Evolutionary conservation across 352 stramenopile species (phyloP).

Genomic region (Thraustochytrium striatum): DNA sequence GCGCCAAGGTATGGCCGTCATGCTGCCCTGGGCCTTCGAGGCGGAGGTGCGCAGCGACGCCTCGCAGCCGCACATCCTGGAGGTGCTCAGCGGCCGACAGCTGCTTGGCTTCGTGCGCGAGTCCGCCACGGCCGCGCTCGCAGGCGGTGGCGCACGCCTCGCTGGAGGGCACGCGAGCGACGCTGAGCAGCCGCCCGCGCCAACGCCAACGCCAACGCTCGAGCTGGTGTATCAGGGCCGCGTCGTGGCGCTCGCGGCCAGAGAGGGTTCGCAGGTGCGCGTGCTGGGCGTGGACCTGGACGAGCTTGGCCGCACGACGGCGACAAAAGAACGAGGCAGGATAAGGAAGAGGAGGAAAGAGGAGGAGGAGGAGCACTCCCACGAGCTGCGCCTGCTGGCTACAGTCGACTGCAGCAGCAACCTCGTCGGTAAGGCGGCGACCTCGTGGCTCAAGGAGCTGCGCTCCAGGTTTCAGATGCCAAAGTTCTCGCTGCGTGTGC

Average conservation of each 20-base stretch:
- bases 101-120: slow-evolving; percentile 5
- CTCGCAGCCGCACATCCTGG: slow-evolving; percentile 18
- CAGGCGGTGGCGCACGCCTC: not conserved
- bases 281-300: not conserved
- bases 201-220: not conserved
- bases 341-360: not conserved
- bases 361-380: not conserved
- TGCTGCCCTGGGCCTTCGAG: slow-evolving; percentile 41
- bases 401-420: not conserved
- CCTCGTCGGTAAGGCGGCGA: too few species aligned
- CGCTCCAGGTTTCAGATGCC: too few species aligned
- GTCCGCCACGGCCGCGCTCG: not conserved
- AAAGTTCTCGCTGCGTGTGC: too few species aligned
- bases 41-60: not conserved
- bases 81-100: slow-evolving; percentile 33
- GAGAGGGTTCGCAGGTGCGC: not conserved
- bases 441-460: too few species aligned
- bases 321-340: too few species aligned
- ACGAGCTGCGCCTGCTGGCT: not conserved
- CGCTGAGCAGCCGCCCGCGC: not conserved
- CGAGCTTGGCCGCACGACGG: too few species aligned
- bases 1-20: slow-evolving; percentile 7
- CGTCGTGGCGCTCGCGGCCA: not conserved
- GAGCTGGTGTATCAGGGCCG: slow-evolving; percentile 31
- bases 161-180: not conserved